phyloP scores from a whole-genome alignment of 106 monocot species.

The Phalaenopsis equestris region DNA sequence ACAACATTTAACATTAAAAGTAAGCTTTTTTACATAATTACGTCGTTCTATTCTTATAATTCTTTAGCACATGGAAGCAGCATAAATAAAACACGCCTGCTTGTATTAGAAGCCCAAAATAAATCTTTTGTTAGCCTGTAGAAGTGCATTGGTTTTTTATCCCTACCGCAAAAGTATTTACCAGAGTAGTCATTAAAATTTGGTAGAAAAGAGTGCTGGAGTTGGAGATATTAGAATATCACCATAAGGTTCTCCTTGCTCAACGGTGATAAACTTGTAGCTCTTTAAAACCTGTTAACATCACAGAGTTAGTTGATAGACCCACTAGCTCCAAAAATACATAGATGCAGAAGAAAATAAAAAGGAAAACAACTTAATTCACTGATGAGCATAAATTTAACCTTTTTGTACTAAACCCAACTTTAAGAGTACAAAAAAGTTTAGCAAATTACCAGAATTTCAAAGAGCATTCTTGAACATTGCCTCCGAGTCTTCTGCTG shows the following conservation, averaged over 20 bases:
- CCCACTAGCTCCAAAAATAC: not conserved
- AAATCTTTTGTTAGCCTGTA: too few species aligned
- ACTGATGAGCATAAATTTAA: not conserved
- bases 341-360: not conserved
- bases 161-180: too few species aligned
- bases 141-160: too few species aligned
- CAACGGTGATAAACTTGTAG: conserved; percentile 42
- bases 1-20: too few species aligned
- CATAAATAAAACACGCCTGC: too few species aligned
- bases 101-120: too few species aligned
- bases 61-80: not conserved
- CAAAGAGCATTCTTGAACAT: conserved; percentile 9
- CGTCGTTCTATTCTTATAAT: not conserved
- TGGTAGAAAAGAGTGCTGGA: conserved; percentile 19
- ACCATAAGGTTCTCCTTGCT: conserved; percentile 69
- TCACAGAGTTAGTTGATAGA: not conserved
- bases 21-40: not conserved
- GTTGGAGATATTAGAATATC: conserved; percentile 56
- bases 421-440: not conserved
- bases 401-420: too few species aligned
- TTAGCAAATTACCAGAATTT: conserved; percentile 8
- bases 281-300: conserved; percentile 8
- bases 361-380: too few species aligned
- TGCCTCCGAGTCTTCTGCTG: conserved; percentile 5
- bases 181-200: not conserved